Conservation (phyloP, 352 stramenopile species). For the Globisporangium okanoganense region DNA sequence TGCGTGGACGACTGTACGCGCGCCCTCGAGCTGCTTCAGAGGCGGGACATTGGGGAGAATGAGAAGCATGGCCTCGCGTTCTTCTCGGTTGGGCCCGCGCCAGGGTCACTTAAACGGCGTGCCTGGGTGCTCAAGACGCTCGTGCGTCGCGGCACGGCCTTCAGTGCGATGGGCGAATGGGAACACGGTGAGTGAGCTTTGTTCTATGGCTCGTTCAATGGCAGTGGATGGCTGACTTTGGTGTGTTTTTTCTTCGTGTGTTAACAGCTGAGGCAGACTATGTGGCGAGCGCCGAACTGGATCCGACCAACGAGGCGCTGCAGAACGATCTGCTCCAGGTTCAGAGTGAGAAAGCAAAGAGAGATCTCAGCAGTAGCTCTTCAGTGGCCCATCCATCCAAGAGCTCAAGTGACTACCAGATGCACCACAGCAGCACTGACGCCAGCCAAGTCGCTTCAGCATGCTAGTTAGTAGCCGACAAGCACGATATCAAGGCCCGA, state of each 20-base stretch:
- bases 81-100: conserved; percentile 46
- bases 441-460: background rate
- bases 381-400: background rate
- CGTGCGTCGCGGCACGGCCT: conserved; percentile 56
- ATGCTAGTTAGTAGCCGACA: too few species aligned
- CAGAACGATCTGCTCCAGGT: conserved; percentile 42
- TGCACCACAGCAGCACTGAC: background rate
- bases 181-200: conserved; percentile 27
- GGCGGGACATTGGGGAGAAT: conserved; percentile 11
- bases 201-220: background rate
- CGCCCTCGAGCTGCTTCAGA: conserved; percentile 57
- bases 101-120: conserved; percentile 53
- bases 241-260: background rate
- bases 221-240: background rate
- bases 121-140: conserved; percentile 77
- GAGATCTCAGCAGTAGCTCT: background rate
- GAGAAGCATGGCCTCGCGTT: conserved; percentile 32
- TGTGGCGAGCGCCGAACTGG: conserved; percentile 46
- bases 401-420: background rate
- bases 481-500: too few species aligned
- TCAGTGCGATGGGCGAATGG: conserved; percentile 30
- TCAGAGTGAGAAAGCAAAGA: conserved; percentile 8
- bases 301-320: conserved; percentile 52
- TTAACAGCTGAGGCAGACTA: conserved; percentile 54
- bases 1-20: conserved; percentile 62